These are phyloP conservation scores for Apiospora rasikravindrae DNA, from an alignment of 2,329 filamentous ascomycete species.

Conservation along the genomic window DNA sequence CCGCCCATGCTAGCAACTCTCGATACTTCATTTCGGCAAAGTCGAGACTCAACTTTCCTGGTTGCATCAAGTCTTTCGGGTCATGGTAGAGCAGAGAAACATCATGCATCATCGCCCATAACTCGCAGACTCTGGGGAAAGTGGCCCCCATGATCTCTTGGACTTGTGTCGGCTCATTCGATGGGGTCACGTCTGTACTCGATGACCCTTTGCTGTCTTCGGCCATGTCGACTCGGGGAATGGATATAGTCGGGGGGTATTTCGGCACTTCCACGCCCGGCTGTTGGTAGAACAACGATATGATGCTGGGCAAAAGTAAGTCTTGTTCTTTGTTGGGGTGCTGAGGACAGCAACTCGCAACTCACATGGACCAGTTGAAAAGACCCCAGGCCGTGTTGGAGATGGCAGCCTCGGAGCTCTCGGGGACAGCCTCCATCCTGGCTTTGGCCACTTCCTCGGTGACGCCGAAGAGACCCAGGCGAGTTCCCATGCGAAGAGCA, in stretches of 20 bases:
- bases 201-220: not conserved
- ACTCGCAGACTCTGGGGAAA: constrained; percentile 39
- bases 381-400: constrained; percentile 39
- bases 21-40: constrained; percentile 45
- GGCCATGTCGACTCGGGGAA: constrained; percentile 25
- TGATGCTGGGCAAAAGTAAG: constrained; percentile 30
- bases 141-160: constrained; percentile 32
- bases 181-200: not conserved
- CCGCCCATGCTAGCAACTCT: constrained; percentile 45
- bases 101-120: constrained; percentile 45
- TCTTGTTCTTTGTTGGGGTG: not conserved
- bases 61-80: constrained; percentile 24
- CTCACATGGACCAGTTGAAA: constrained; percentile 47
- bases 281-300: constrained; percentile 39
- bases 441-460: constrained; percentile 15
- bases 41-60: constrained; percentile 26
- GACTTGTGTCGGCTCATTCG: not conserved
- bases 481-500: constrained; percentile 37
- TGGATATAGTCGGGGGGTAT: constrained; percentile 30
- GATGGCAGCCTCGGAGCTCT: constrained; percentile 22
- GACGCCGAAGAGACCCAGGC: constrained; percentile 37
- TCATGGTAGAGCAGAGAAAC: constrained; percentile 37
- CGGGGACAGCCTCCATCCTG: constrained; percentile 22
- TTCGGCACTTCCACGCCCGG: constrained; percentile 35
- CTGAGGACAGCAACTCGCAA: not conserved